phyloP scores from a whole-genome alignment of 768 basidiomycete genomes.

The Panaeolus papilionaceus region DNA sequence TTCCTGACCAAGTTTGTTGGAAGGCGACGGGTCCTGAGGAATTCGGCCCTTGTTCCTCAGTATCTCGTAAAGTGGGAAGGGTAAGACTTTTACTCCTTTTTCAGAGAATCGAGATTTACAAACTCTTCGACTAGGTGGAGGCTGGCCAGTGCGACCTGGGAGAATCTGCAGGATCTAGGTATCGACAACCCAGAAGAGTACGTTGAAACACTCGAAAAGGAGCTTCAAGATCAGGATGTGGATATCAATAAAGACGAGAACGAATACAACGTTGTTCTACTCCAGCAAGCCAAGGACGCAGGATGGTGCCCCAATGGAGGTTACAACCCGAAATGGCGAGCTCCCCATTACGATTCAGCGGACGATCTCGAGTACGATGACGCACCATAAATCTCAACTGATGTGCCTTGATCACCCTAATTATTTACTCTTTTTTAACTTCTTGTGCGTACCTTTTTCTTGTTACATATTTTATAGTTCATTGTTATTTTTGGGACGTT shows the following conservation, averaged over 20 bases:
- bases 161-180: neutral
- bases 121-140: neutral
- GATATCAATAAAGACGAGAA: neutral
- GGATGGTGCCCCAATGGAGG: neutral
- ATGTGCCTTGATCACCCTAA: neutral
- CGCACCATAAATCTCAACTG: neutral
- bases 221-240: neutral
- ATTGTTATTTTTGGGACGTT: neutral
- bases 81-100: neutral
- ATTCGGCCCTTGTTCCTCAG: neutral
- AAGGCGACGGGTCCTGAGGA: neutral
- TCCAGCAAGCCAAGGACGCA: slow-evolving; percentile 5
- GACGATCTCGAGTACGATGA: neutral
- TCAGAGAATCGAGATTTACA: too few species aligned
- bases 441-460: neutral
- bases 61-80: slow-evolving; percentile 3
- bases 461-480: neutral
- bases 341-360: neutral
- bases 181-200: slow-evolving; percentile 4
- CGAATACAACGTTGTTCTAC: neutral
- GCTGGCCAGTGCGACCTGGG: neutral
- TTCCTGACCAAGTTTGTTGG: neutral
- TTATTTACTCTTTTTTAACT: neutral
- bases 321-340: neutral
- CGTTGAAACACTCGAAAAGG: neutral